Base-by-base conservation (phyloP, 768 basidiomycete species). In the Pulveroboletus sp. region DNA sequence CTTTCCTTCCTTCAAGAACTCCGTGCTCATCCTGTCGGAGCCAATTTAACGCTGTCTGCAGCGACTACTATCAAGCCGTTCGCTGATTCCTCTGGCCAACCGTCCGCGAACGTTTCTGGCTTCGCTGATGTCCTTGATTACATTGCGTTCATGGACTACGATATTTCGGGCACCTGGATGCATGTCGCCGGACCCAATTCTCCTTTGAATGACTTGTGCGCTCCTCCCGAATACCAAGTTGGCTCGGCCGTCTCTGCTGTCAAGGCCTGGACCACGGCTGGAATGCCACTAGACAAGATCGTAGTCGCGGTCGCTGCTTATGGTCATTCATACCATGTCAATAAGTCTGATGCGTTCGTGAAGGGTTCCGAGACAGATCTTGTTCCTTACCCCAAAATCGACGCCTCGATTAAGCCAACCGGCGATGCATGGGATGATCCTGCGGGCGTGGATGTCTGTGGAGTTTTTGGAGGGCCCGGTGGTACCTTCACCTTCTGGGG, bases 261-360 rank as follows among this genome's bases (percentile, higher is more conserved):
- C 43, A 63, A 72, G 8, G 75, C 78, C 1, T 97, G 94, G 94
- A 78, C 71, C 2, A 59, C 64, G 2, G 91, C 92, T 35, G 88
- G 90, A 7, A 84, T 95, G 62, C 88, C 92, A 1, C 63, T 69
- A n/a, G 5, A 54, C 50, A 64, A 85, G 69, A 87, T 95, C 50
- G 80, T 91, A 13, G 79, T 97, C 8, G 92, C 89, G 40, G 81
- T 94, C 3, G 80, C 91, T 10, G 68, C 84, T 6, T 94, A 91
- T 68, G 91, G 91, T 0, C 90, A 90, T 64, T 82, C 88, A 9
- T 94, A 75, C 72, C 54, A 50, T 9, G 74, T 79, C 36, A 60
- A 74, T 7, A 36, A 62, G 5, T 55, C 49, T 11, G 57, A 68
- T 31, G 80, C 80, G 0, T 58, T 77, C 50, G 51, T 61, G 5